These are phyloP conservation scores for Guadua angustifolia DNA, from an alignment of 176 grass and related monocot species.

Conservation along the genomic window DNA sequence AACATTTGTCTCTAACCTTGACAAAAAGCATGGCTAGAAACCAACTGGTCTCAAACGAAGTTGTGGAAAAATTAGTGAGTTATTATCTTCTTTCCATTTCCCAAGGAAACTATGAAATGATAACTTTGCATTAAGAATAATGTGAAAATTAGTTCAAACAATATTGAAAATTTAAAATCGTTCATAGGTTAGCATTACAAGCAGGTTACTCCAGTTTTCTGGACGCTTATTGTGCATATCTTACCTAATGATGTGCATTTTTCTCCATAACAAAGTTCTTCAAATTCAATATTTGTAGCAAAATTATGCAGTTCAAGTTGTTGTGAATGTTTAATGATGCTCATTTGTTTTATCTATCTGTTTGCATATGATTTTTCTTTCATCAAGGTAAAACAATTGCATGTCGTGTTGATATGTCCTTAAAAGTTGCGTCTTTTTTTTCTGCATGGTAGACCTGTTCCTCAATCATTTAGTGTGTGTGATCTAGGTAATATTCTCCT, in stretches of 20 bases:
- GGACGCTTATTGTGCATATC: neutral
- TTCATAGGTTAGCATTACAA: neutral
- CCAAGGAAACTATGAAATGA: neutral
- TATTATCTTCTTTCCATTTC: neutral
- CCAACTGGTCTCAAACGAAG: neutral
- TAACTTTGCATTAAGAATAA: neutral
- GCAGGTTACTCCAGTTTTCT: neutral
- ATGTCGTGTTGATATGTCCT: neutral
- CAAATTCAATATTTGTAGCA: neutral
- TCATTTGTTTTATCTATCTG: neutral
- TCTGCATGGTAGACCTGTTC: neutral
- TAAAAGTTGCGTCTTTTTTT: neutral
- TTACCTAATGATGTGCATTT: slow-evolving; percentile 12
- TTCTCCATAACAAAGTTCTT: neutral
- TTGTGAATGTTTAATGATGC: neutral
- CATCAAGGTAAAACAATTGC: neutral
- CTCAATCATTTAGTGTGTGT: neutral
- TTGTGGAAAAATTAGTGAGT: neutral
- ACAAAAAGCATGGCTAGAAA: neutral
- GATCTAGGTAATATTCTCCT: slow-evolving; percentile 1
- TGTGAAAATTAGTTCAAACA: neutral
- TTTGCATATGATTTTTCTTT: slow-evolving; percentile 1
- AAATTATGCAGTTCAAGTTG: slow-evolving; percentile 10
- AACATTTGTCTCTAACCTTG: slow-evolving; percentile 5
- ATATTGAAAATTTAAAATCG: neutral